Percentiles rank a stretch among this genome's conserved stretches.
Conservation (phyloP, 2,329 filamentous ascomycete genomes). For the Leptographium radiaticola region DNA sequence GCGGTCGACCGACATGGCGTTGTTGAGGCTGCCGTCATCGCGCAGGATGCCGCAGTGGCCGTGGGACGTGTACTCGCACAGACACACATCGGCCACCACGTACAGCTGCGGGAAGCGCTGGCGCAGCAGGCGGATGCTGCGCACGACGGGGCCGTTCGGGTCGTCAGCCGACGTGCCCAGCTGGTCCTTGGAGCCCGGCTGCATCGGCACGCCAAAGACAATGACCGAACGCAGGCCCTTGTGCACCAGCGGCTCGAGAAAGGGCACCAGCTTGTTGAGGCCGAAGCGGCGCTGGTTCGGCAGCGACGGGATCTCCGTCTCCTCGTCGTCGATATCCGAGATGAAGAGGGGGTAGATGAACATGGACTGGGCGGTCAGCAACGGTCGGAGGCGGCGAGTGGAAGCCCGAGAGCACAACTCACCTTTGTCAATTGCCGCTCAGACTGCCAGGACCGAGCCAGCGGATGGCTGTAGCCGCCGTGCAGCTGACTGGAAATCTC, state of each 20-base stretch:
- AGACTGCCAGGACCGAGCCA: conserved; percentile 70
- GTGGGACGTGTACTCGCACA: conserved; percentile 97
- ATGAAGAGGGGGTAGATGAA: conserved; percentile 96
- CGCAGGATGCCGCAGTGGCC: conserved; percentile 94
- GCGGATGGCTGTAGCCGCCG: conserved; percentile 68
- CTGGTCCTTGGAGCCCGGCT: conserved; percentile 71
- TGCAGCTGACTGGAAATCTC: conserved; percentile 77
- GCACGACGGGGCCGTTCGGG: conserved; percentile 82
- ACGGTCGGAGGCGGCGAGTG: background rate
- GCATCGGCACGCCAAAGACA: conserved; percentile 84
- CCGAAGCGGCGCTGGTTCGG: conserved; percentile 84
- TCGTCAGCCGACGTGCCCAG: conserved; percentile 89
- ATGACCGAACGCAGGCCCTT: conserved; percentile 91
- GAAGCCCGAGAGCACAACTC: conserved; percentile 13
- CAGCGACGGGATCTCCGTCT: conserved; percentile 77
- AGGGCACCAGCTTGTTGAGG: conserved; percentile 71
- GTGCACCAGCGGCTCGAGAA: conserved; percentile 72
- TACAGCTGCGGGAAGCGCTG: conserved; percentile 81
- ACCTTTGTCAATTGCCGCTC: conserved; percentile 80
- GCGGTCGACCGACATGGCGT: conserved; percentile 81
- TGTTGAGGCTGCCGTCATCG: conserved; percentile 87
- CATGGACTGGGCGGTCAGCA: conserved; percentile 57
- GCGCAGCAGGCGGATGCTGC: conserved; percentile 70
- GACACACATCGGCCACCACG: conserved; percentile 84
- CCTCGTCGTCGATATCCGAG: conserved; percentile 86